Evolutionary conservation across 164 flowering plant species (phyloP).

Genomic region (Macadamia integrifolia): DNA sequence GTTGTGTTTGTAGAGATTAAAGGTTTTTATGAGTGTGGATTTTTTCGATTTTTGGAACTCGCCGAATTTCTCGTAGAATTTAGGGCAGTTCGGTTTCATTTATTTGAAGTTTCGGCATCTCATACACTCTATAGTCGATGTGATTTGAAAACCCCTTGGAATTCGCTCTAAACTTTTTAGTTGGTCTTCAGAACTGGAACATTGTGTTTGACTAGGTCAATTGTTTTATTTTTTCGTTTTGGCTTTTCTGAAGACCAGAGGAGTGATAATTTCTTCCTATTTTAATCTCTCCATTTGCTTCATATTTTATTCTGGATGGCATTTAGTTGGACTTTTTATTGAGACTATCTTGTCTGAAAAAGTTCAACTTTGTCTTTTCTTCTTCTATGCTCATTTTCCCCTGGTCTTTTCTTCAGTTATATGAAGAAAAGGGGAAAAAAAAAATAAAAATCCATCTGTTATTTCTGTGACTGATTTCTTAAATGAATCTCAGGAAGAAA

Average conservation of each 20-base stretch:
- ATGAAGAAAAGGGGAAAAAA: not conserved
- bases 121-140: not conserved
- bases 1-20: not conserved
- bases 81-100: not conserved
- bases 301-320: constrained; percentile 11
- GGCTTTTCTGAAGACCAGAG: not conserved
- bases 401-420: not conserved
- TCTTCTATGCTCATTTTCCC: not conserved
- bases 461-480: constrained; percentile 1
- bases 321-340: not conserved
- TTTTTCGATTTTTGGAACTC: not conserved
- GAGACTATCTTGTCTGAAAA: constrained; percentile 16
- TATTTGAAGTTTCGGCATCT: not conserved
- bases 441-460: constrained; percentile 1
- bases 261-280: not conserved
- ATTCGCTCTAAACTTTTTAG: constrained; percentile 25
- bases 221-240: constrained; percentile 9
- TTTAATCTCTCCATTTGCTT: not conserved
- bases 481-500: constrained; percentile 43
- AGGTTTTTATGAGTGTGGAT: not conserved
- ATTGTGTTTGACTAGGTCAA: constrained; percentile 35
- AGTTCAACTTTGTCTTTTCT: constrained; percentile 40
- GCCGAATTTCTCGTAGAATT: constrained; percentile 2
- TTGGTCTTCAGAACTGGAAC: constrained; percentile 8
- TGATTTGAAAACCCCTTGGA: not conserved